phyloP scores from a whole-genome alignment of 129 eudicot species.

The Chrysanthemum lavandulifolium region DNA sequence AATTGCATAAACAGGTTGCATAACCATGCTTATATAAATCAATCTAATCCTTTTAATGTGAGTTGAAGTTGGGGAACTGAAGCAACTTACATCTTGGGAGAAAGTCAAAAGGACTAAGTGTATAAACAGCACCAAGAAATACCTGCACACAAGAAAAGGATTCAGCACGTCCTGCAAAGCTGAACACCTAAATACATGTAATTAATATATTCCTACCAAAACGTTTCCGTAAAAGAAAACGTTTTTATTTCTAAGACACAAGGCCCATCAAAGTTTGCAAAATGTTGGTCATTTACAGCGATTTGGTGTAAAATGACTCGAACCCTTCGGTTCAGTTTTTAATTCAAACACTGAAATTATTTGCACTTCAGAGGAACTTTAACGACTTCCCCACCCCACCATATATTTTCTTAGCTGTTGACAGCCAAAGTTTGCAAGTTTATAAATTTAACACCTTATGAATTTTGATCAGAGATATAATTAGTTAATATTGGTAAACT shows the following conservation, averaged over 20 bases:
- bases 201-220: neutral
- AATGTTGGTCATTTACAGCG: neutral
- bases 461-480: too few relatives aligned
- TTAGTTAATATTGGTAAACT: too few relatives aligned
- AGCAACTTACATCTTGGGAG: conserved; percentile 55
- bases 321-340: neutral
- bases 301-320: neutral
- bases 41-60: neutral
- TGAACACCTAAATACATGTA: neutral
- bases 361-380: too few relatives aligned
- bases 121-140: conserved; percentile 53
- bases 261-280: neutral
- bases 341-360: neutral
- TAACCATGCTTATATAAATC: neutral
- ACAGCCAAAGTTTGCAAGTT: too few relatives aligned
- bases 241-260: neutral
- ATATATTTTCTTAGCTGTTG: too few relatives aligned
- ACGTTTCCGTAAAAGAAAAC: neutral
- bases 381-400: too few relatives aligned
- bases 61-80: conserved; percentile 8
- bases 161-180: conserved; percentile 10
- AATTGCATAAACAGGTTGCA: neutral
- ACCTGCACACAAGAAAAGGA: conserved; percentile 42
- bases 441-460: too few relatives aligned
- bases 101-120: conserved; percentile 55